These are phyloP conservation scores for Areca catechu DNA, from an alignment of 176 grass and related monocot genomes.

Conservation along the genomic window DNA sequence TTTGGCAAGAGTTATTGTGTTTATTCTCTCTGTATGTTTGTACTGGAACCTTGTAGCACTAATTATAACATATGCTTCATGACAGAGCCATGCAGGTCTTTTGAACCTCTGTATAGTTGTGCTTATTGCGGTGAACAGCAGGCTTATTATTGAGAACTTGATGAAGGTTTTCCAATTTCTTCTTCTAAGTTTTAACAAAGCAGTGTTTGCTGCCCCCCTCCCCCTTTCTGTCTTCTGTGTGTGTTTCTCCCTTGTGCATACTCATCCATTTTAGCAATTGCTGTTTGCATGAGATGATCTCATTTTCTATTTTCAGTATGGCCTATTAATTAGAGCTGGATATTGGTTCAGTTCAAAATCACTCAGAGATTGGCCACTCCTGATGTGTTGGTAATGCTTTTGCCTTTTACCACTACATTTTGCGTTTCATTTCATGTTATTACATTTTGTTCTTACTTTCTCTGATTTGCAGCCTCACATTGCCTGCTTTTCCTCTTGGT, in stretches of 20 bases:
- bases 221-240: constrained; percentile 5
- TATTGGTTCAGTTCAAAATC: constrained; percentile 97
- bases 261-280: background rate
- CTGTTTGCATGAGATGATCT: constrained; percentile 7
- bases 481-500: constrained; percentile 58
- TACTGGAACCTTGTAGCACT: background rate
- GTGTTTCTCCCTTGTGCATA: background rate
- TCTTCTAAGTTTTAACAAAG: constrained; percentile 1
- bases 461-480: constrained; percentile 70
- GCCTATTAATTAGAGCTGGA: constrained; percentile 87
- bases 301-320: constrained; percentile 60
- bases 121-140: constrained; percentile 85
- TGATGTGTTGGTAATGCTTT: constrained; percentile 89
- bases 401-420: background rate
- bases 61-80: constrained; percentile 18
- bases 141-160: constrained; percentile 97
- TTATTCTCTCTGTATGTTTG: too few species aligned
- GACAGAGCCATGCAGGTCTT: constrained; percentile 97
- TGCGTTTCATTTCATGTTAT: constrained; percentile 6
- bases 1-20: too few species aligned
- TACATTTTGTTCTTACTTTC: constrained; percentile 13
- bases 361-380: constrained; percentile 80
- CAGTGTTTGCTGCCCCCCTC: background rate
- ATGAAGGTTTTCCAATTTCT: constrained; percentile 68
- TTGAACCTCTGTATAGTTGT: constrained; percentile 98